Conservation (phyloP, 1,284 basidiomycete genomes). For the Cryptococcus deneoformans region DNA sequence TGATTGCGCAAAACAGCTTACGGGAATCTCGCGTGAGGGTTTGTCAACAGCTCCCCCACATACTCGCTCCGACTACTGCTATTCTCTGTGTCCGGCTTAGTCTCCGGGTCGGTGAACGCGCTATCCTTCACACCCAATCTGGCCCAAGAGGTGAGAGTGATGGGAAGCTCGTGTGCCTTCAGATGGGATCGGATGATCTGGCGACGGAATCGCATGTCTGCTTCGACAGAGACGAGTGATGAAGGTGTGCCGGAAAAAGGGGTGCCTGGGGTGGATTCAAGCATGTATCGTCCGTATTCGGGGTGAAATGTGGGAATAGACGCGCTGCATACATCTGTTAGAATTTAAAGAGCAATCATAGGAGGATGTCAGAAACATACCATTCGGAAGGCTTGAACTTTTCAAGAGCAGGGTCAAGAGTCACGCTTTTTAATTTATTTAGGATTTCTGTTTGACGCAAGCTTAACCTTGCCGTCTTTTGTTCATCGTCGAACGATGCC, state of each 20-base stretch:
- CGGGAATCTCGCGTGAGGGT: conserved; percentile 97
- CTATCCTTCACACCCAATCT: conserved; percentile 80
- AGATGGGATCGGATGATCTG: conserved; percentile 80
- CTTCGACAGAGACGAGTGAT: conserved; percentile 85
- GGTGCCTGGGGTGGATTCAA: conserved; percentile 93
- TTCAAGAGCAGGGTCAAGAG: conserved; percentile 61
- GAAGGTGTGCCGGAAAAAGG: conserved; percentile 85
- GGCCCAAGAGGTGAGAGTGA: conserved; percentile 96
- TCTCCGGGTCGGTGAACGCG: conserved; percentile 86
- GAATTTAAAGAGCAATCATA: background rate
- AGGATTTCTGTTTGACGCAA: conserved; percentile 93
- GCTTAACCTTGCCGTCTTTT: conserved; percentile 76
- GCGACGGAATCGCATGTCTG: conserved; percentile 91
- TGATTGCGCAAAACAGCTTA: conserved; percentile 52
- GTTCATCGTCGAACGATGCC: conserved; percentile 76
- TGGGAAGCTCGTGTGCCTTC: conserved; percentile 78
- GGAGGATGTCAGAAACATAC: conserved; percentile 15
- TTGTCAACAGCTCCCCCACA: conserved; percentile 93
- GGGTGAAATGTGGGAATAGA: conserved; percentile 93
- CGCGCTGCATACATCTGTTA: conserved; percentile 52
- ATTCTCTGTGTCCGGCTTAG: conserved; percentile 70
- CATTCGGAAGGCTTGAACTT: conserved; percentile 49
- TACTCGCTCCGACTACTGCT: conserved; percentile 78
- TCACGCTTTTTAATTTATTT: conserved; percentile 68
- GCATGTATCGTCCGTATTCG: conserved; percentile 98